Conservation (phyloP, 441 rosid species). For the Adansonia grandidieri region DNA sequence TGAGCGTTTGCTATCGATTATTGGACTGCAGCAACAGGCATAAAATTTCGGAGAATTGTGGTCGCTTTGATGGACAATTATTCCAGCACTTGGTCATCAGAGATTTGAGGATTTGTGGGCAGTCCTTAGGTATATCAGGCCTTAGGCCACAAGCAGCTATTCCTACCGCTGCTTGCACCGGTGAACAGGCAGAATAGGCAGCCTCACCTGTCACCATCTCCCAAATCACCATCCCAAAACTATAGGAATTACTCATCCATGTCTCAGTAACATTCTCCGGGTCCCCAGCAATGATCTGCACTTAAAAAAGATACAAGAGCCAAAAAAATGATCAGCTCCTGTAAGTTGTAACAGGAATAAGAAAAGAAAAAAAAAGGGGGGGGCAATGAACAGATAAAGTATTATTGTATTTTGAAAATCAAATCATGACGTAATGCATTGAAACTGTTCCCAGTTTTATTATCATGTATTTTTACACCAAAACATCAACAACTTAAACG, state of each 20-base stretch:
- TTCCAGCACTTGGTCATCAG: conserved; percentile 92
- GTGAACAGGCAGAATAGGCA: conserved; percentile 84
- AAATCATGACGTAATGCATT: neutral
- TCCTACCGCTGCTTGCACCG: conserved; percentile 96
- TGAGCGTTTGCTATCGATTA: neutral
- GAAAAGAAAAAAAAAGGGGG: neutral
- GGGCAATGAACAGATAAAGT: too few species aligned
- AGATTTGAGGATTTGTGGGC: conserved; percentile 69
- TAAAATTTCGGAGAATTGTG: conserved; percentile 68
- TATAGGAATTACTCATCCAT: conserved; percentile 94
- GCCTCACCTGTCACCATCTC: conserved; percentile 94
- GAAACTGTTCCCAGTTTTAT: neutral
- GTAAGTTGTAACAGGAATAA: neutral
- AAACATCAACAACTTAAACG: neutral
- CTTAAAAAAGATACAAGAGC: conserved; percentile 23
- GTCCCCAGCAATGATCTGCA: conserved; percentile 93
- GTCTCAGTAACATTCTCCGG: conserved; percentile 90
- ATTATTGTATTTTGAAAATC: neutral
- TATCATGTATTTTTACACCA: neutral
- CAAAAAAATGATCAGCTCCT: conserved; percentile 18
- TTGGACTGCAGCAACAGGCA: conserved; percentile 49
- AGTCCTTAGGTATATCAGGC: conserved; percentile 93
- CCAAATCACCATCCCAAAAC: conserved; percentile 96
- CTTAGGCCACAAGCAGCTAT: conserved; percentile 94
- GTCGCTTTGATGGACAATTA: conserved; percentile 77